Base-by-base conservation (phyloP, 1,284 basidiomycete genomes). In the Boletus semigastroideus region DNA sequence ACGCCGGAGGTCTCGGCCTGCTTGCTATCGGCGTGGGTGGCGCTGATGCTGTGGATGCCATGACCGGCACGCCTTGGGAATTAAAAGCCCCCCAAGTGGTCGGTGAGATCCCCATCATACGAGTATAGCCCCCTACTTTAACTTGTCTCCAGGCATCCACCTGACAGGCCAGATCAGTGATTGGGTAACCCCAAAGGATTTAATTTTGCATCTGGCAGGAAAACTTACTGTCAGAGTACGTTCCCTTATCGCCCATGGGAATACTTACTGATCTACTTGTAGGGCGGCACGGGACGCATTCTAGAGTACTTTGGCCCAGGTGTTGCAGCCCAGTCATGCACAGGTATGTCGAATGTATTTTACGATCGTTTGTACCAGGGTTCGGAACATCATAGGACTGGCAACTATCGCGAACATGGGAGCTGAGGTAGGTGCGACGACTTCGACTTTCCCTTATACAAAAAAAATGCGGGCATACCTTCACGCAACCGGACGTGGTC, bases 391-490 rank as follows among this genome's bases (percentile, higher is more conserved):
- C 44, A 20, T 49, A 89, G 88, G 93, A 59, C 73, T 98, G 47
- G 94, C 95, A 0, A 98, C 94, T 5, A 90, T 98, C 56, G 89
- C 92, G 51, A 98, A 98, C 74, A 99, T 99, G 97, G 97, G 97
- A 54, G 97, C 97, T 20, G 97, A 99, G 77, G 94, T 99, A 25
- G 97, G 97, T 42, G 97, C 97, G 8, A 99, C 97, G 3, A 98
- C 97, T 0, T 96, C 94, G 1, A 94, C 92, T 4, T 99, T 99
- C 82, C 95, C 95, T 13, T 99, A 98, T 74, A 94, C 93, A 8
- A 72, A 82, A 52, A 83, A 84, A 62, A 99, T 99, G 96, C 81
- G 84, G 36, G 78, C 84, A 27, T 99, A 99, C 73, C 83, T 99
- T 28, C 77, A 83, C 59, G 94, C 94, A 13, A 99, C 97, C 14